Base-by-base conservation (phyloP, 768 basidiomycete species). In the Leccinum sublutescens region DNA sequence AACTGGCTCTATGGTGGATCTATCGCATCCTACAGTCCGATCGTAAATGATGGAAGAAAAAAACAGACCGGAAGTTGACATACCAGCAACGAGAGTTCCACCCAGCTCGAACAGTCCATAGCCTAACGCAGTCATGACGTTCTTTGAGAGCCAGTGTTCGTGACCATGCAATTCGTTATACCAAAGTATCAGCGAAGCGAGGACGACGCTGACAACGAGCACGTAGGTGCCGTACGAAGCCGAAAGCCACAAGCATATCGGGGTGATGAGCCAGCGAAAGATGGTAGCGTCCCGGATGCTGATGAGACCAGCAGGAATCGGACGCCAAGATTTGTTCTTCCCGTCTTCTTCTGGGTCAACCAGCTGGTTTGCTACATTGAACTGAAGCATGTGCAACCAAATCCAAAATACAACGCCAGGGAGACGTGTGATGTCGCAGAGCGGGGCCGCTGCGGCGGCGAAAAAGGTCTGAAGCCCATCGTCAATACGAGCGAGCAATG, bases 321-420 rank as follows among this genome's bases (percentile, higher is more conserved):
- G 81, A 40, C 81, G 71, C 66, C 72, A 77, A 11, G 77, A 70
- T 58, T 80, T 79, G 59, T 82, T 82, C 59, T 57, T 65, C 11
- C 63, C 64, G 61, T 82, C 81, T 64, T 82, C 81, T 40, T 74
- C 74, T 10, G 75, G 71, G 55, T 71, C 69, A 29, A 75, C 65
- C 12, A 71, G 63, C 63, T 82, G 81, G 55, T 82, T 82, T 8
- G 78, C 69, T 17, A 77, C 68, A 52, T 77, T 71, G 69, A 77
- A 79, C 43, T 79, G 78, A 6, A 82, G 68, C 29, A 80, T 70
- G 60, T 82, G 81, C 5, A 80, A 59, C 74, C 76, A 80, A 11
- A 79, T 76, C 81, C 81, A 82, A 38, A 77, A 63, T 38, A 77
- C 63, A 12, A 74, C 68, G 34, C 75, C 66, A 12, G 69, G 55